Evolutionary conservation across 75 land plant species (phyloP), one percentile per base, ranked within the genome.

Genomic region (Pinus albicaulis): DNA sequence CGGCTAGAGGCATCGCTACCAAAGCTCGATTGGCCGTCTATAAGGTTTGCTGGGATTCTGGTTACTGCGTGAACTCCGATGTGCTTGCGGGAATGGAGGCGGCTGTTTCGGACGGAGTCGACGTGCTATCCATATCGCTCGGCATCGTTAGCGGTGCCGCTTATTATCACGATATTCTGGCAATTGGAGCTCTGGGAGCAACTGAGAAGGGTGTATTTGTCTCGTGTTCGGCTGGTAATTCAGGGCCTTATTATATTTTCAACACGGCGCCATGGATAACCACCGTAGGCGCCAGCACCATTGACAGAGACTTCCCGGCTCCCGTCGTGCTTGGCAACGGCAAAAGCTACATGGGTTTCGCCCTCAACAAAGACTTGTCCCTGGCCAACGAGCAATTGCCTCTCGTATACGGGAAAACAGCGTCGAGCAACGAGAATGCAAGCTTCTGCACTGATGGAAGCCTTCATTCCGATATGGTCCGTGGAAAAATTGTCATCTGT

Each of bases 181-280:
- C 84, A 0, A 75, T 82, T 22, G 86, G 71, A 13, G 48, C 82
- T 10, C 79, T 88, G 64, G 65, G 58, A 4, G 86, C 87, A 0
- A 57, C 73, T 13, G 75, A 80, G 74, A 66, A 61, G 6, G 87
- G 90, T 19, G 70, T 88, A 16, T 41, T 82, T 56, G 86, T 88
- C 52, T 64, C 82, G 0, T 82, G 65, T 69, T 75, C 87, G 4
- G 90, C 84, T 14, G 90, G 90, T 1, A 88, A 88, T 56, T 19
- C 56, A 0, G 90, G 90, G 2, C 90, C 90, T 7, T 8, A 12
- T 7, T 20, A 7, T 0, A 52, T 59, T 16, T 57, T 79, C 22
- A 91, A 91, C 65, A 48, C 68, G 4, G 80, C 86, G 23, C 91
- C 86, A 0, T 86, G 83, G 85, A 36, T 81, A 28, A 52, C 60